Conservation (phyloP, 2,329 filamentous ascomycete genomes). For the Macrophomina pseudophaseolina region DNA sequence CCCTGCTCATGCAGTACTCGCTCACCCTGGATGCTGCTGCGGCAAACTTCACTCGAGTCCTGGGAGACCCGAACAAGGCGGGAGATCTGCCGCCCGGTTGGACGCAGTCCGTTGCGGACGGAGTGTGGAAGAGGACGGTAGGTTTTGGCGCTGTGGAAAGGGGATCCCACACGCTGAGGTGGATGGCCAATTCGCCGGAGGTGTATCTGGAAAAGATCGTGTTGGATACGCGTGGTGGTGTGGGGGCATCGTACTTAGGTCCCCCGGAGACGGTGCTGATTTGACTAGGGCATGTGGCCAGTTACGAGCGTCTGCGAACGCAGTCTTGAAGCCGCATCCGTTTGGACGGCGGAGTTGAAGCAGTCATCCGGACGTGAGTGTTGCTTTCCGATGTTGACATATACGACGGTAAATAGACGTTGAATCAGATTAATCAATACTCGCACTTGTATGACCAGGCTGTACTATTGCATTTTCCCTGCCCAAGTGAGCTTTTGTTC, state of each 20-base stretch:
- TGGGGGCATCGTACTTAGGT: not conserved
- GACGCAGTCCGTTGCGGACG: slow-evolving; percentile 50
- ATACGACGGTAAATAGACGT: too few species aligned
- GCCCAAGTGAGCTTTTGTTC: too few species aligned
- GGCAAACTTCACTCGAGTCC: not conserved
- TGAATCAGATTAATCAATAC: too few species aligned
- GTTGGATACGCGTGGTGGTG: not conserved
- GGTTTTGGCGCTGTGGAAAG: slow-evolving; percentile 31
- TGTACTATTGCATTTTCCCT: too few species aligned
- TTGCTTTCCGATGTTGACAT: too few species aligned
- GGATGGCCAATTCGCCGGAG: slow-evolving; percentile 43
- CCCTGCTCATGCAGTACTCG: slow-evolving; percentile 52
- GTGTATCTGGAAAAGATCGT: slow-evolving; percentile 28
- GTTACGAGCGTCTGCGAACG: too few species aligned
- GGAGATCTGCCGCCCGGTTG: slow-evolving; percentile 51
- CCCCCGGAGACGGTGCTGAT: not conserved
- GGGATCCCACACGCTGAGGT: slow-evolving; percentile 42
- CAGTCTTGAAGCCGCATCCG: too few species aligned
- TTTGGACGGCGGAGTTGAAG: too few species aligned
- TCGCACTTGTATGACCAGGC: too few species aligned
- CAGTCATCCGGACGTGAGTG: too few species aligned
- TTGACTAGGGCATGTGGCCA: too few species aligned
- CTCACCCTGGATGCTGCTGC: slow-evolving; percentile 46
- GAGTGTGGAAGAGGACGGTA: slow-evolving; percentile 49
- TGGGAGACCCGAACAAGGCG: slow-evolving; percentile 35